Evolutionary conservation across 1,284 basidiomycete species (phyloP), one percentile per base, ranked within the genome.

Genomic region (Hymenochaete sp.): DNA sequence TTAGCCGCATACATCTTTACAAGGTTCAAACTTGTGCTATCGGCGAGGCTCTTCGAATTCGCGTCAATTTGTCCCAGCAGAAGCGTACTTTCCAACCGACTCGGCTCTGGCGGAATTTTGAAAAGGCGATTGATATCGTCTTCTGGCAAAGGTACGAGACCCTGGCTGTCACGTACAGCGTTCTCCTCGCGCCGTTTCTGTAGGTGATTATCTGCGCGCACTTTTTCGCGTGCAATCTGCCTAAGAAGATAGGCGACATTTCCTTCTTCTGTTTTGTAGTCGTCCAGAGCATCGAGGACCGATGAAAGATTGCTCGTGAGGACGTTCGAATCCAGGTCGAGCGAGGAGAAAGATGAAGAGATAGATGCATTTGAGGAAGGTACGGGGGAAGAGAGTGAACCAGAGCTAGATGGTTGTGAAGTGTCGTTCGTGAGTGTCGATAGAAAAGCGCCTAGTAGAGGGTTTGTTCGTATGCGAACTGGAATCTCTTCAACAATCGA

Each of bases 161-260:
- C 93, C 57, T 93, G 86, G 40, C 82, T 82, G 52, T 85, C 76
- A 47, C 95, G 77, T 48, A 73, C 69, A 18, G 76, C 78, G 60
- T 93, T 97, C 67, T 98, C 95, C 59, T 95, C 90, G 60, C 86
- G 87, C 55, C 92, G 78, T 62, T 91, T 91, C 56, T 75, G 73
- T 46, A 93, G 65, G 56, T 82, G 81, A 47, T 71, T 69, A 51
- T 98, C 95, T 50, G 92, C 89, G 52, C 80, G 79, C 31, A 75
- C 68, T 60, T 83, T 85, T 65, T 98, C 95, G 38, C 95, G 78
- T 19, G 82, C 85, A 57, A 97, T 92, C 64, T 97, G 93, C 48
- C 95, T 82, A 38, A 77, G 74, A 58, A 93, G 73, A 72, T 93
- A 98, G 40, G 88, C 92, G 48, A 97, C 77, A 63, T 97, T 97